Base-by-base conservation (phyloP, 768 basidiomycete genomes). In the Lentinus brumalis region DNA sequence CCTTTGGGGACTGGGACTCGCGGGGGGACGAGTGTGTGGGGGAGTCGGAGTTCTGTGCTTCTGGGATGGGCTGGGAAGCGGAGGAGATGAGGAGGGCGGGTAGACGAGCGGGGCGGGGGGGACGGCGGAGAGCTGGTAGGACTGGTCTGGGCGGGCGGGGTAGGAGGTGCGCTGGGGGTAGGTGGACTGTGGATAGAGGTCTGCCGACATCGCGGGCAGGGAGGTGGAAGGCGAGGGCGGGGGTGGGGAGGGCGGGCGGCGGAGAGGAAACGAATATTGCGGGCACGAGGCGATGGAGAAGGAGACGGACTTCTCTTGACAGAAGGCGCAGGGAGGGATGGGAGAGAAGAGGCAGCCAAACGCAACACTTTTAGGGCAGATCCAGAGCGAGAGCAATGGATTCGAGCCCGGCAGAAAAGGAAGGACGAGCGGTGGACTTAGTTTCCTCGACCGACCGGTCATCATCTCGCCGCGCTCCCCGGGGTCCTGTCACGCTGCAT, bases 181-280 rank as follows among this genome's bases (percentile, higher is more conserved):
- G 61, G 72, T 53, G 45, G 62, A 68, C 68, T 73, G 73, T 70
- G 79, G 77, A 71, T 76, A 80, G 77, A 80, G 75, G 75, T 79
- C 79, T 66, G 80, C 78, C 54, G 62, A 57, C 75, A 76, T 79
- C 62, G 55, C 51, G 60, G 56, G 56, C 18, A 50, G 31, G 57
- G 60, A 40, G 26, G 60, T 60, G 42, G 61, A 38, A 55, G 51
- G 11, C 7, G 35, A 35, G 35, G 35, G 35, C 21, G 35, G 7
- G 35, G 35, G 35, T 11, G 35, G 35, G 35, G 35, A 6, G 35
- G 59, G 60, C 51, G 54, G 42, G 53, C 35, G 56, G 50, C n/a
- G 54, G 30, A 49, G 49, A 15, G 42, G 53, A 59, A 49, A 26
- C 46, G 46, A 49, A 49, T 57, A 62, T 62, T 62, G 56, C 57